Evolutionary conservation across 2,329 filamentous ascomycete species (phyloP).

Genomic region (Colletotrichum sidae): DNA sequence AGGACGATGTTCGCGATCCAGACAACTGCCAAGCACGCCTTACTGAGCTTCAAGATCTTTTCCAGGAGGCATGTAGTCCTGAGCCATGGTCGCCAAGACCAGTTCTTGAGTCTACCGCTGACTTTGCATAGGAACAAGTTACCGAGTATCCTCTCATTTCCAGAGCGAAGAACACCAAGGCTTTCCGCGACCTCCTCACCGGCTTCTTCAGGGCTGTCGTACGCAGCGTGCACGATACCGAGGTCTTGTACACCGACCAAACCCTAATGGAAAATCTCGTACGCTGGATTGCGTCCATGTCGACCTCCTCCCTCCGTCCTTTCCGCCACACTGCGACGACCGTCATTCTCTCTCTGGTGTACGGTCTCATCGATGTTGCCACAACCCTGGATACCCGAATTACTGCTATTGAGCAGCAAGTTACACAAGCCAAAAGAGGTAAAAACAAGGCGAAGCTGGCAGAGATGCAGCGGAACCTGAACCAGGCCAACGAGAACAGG

Average conservation of each 20-base stretch:
- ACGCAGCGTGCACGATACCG: slow-evolving; percentile 82
- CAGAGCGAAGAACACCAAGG: slow-evolving; percentile 78
- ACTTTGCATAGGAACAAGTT: slow-evolving; percentile 71
- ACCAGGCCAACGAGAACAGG: slow-evolving; percentile 76
- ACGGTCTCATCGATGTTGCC: slow-evolving; percentile 79
- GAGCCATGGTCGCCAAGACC: not conserved
- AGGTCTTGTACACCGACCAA: slow-evolving; percentile 80
- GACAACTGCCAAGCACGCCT: slow-evolving; percentile 86
- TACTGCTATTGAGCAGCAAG: slow-evolving; percentile 81
- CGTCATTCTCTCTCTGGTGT: slow-evolving; percentile 82
- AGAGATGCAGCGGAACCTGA: slow-evolving; percentile 77
- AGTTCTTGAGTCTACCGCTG: slow-evolving; percentile 40
- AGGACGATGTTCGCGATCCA: slow-evolving; percentile 87
- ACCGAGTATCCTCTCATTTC: slow-evolving; percentile 93
- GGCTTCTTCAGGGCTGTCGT: slow-evolving; percentile 85
- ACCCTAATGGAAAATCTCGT: slow-evolving; percentile 89
- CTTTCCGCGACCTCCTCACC: slow-evolving; percentile 82
- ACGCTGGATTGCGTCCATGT: slow-evolving; percentile 91
- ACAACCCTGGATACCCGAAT: slow-evolving; percentile 77
- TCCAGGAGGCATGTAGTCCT: slow-evolving; percentile 73
- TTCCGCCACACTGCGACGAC: slow-evolving; percentile 96
- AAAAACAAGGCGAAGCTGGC: slow-evolving; percentile 84
- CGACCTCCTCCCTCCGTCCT: slow-evolving; percentile 85
- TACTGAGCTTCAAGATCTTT: slow-evolving; percentile 87
- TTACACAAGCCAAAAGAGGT: slow-evolving; percentile 78